Evolutionary conservation across 352 stramenopile species (phyloP).

Genomic region (Pythium aphanidermatum): DNA sequence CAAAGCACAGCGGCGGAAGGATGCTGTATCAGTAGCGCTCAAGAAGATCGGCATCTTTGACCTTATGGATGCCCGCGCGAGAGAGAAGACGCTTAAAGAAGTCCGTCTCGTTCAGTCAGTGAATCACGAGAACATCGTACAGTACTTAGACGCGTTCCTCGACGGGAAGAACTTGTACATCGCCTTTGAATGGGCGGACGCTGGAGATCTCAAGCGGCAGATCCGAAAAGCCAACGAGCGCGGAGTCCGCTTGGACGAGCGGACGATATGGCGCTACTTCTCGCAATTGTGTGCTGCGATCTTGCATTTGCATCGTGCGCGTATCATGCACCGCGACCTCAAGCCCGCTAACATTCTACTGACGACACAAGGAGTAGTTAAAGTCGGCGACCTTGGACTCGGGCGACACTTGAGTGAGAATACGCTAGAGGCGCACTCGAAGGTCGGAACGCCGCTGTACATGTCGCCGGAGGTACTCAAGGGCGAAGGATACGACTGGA

Average conservation of each 20-base stretch:
- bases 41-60: constrained; percentile 93
- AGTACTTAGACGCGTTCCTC: constrained; percentile 91
- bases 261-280: constrained; percentile 94
- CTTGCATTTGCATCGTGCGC: constrained; percentile 78
- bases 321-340: constrained; percentile 93
- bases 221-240: constrained; percentile 88
- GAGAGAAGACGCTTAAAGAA: constrained; percentile 90
- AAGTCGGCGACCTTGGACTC: constrained; percentile 82
- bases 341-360: constrained; percentile 95
- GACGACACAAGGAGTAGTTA: constrained; percentile 85
- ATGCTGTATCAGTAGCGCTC: constrained; percentile 80
- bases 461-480: constrained; percentile 94
- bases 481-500: constrained; percentile 93
- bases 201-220: constrained; percentile 91
- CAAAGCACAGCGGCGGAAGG: constrained; percentile 63
- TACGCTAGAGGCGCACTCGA: constrained; percentile 80
- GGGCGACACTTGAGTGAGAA: constrained; percentile 74
- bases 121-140: constrained; percentile 88
- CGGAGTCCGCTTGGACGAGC: constrained; percentile 82
- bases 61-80: constrained; percentile 84
- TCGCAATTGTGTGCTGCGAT: constrained; percentile 84
- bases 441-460: constrained; percentile 93
- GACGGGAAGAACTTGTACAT: constrained; percentile 90
- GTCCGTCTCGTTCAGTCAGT: constrained; percentile 88
- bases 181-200: constrained; percentile 92